Percentiles rank a stretch among this genome's conserved stretches.
phyloP scores from a whole-genome alignment of 2,329 filamentous ascomycete genomes.

The Aquanectria penicillioides region DNA sequence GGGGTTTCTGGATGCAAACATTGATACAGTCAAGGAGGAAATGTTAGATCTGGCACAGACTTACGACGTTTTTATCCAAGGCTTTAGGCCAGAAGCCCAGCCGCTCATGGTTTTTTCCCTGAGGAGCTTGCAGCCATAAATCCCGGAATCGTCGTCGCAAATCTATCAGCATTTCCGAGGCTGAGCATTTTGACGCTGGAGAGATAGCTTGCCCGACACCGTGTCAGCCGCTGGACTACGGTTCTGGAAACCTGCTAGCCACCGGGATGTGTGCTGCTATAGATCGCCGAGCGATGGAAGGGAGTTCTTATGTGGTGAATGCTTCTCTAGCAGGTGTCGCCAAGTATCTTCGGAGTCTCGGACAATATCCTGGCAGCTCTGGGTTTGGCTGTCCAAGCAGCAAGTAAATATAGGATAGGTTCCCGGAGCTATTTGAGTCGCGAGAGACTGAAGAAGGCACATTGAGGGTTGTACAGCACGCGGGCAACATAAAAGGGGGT shows the following conservation, averaged over 20 bases:
- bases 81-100: slow-evolving; percentile 68
- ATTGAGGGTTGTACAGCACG: not conserved
- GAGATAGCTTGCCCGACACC: slow-evolving; percentile 56
- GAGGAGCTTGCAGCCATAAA: slow-evolving; percentile 51
- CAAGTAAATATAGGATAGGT: not conserved
- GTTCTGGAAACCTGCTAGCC: slow-evolving; percentile 63
- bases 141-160: slow-evolving; percentile 59
- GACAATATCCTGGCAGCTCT: slow-evolving; percentile 55
- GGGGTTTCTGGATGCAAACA: not conserved
- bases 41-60: slow-evolving; percentile 67
- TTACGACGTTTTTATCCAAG: slow-evolving; percentile 71
- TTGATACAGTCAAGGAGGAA: slow-evolving; percentile 53
- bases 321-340: slow-evolving; percentile 65
- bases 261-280: slow-evolving; percentile 62
- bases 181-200: slow-evolving; percentile 52
- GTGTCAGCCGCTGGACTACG: slow-evolving; percentile 67
- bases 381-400: slow-evolving; percentile 51
- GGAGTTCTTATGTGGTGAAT: slow-evolving; percentile 60
- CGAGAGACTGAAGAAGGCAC: not conserved
- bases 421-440: not conserved
- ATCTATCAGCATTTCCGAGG: slow-evolving; percentile 66
- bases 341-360: slow-evolving; percentile 65
- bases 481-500: not conserved
- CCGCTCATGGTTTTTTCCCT: slow-evolving; percentile 49
- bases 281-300: slow-evolving; percentile 55